Conservation (phyloP, 2,329 filamentous ascomycete species). For the Penicillium sp. region DNA sequence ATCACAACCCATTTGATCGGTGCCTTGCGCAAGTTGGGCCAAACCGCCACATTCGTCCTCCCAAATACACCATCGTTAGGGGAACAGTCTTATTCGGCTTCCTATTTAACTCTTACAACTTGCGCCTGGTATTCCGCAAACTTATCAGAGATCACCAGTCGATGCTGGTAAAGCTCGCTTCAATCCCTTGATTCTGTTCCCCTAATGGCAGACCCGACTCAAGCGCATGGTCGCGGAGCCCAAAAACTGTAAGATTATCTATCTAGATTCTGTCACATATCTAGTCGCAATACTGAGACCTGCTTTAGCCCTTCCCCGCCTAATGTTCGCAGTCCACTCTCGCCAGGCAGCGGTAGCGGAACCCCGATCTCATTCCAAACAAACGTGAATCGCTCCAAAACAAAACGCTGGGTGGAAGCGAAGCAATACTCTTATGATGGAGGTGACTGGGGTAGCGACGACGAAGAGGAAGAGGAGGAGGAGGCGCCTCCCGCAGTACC, state of each 20-base stretch:
- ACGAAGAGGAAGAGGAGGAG: slow-evolving; percentile 62
- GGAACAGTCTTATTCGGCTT: background rate
- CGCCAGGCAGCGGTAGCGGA: slow-evolving; percentile 27
- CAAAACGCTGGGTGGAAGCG: slow-evolving; percentile 91
- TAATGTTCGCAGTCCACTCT: slow-evolving; percentile 28
- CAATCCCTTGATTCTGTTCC: slow-evolving; percentile 1
- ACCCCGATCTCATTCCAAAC: slow-evolving; percentile 67
- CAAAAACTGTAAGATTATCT: slow-evolving; percentile 25
- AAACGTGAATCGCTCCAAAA: slow-evolving; percentile 85
- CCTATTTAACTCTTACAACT: background rate
- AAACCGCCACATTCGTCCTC: slow-evolving; percentile 17
- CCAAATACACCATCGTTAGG: background rate
- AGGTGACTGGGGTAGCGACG: slow-evolving; percentile 80
- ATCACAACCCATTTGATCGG: slow-evolving; percentile 19
- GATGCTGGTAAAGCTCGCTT: slow-evolving; percentile 13
- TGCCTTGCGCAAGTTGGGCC: slow-evolving; percentile 13
- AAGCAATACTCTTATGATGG: slow-evolving; percentile 84
- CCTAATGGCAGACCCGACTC: slow-evolving; percentile 29
- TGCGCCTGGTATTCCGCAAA: background rate
- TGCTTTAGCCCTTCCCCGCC: slow-evolving; percentile 17
- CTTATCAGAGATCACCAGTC: slow-evolving; percentile 4
- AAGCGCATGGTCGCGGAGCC: slow-evolving; percentile 24
- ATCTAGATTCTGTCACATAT: background rate
- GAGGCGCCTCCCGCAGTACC: slow-evolving; percentile 46
- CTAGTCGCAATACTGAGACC: slow-evolving; percentile 14